Conservation (phyloP, 257 asterid species). For the Plantago major region DNA sequence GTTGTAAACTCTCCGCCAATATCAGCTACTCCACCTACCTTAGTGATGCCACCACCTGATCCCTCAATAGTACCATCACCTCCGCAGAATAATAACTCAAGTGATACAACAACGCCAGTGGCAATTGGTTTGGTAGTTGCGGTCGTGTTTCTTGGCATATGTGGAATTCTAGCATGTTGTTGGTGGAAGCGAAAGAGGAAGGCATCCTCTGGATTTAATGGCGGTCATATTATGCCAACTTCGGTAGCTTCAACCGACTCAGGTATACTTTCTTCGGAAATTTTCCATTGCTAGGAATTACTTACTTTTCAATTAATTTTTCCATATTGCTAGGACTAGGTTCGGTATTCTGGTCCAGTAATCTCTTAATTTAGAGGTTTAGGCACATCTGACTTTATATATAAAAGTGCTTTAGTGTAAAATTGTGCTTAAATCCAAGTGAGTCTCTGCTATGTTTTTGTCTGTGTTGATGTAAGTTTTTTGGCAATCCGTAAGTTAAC, state of each 20-base stretch:
- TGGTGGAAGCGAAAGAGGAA: constrained; percentile 62
- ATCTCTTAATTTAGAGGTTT: too few relatives aligned
- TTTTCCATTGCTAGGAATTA: too few relatives aligned
- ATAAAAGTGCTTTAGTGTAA: too few relatives aligned
- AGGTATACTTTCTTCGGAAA: constrained; percentile 30
- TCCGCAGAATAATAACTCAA: constrained; percentile 25
- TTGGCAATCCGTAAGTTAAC: too few relatives aligned
- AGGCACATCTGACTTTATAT: too few relatives aligned
- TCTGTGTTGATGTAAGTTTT: too few relatives aligned
- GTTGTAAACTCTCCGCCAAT: constrained; percentile 19
- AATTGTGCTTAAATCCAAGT: too few relatives aligned
- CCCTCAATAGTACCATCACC: constrained; percentile 41
- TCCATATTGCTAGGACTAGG: too few relatives aligned
- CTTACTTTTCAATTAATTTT: too few relatives aligned
- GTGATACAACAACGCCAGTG: constrained; percentile 40
- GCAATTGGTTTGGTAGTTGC: constrained; percentile 39
- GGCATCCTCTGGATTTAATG: constrained; percentile 34
- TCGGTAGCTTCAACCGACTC: constrained; percentile 48
- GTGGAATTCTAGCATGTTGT: constrained; percentile 51
- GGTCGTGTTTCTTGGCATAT: constrained; percentile 45
- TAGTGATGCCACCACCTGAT: constrained; percentile 30
- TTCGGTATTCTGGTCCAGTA: too few relatives aligned
- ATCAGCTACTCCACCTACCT: constrained; percentile 26
- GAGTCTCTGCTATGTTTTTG: too few relatives aligned
- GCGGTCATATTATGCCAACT: constrained; percentile 58